Base-by-base conservation (phyloP, 495 filamentous ascomycete genomes). In the Penicillium dipodomyicola region DNA sequence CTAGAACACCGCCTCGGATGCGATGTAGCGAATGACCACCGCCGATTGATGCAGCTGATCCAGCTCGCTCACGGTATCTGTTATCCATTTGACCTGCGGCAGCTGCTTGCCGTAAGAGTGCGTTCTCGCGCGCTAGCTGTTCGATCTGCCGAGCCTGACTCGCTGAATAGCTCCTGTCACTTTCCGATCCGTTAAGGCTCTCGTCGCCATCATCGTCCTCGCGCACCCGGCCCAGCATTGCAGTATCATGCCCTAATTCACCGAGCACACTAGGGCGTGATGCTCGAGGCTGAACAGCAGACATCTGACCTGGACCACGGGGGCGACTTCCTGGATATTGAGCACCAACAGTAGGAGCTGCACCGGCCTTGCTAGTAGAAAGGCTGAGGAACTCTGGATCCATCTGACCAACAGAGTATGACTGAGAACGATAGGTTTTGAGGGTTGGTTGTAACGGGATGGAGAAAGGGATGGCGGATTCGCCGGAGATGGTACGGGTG, bases 361-460 rank as follows among this genome's bases (percentile, higher is more conserved):
- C 46, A n/a, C 54, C 67, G 45, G 77, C 60, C 58, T 80, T 73
- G 52, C 74, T 74, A 15, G 82, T 67, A 59, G 74, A 69, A 23
- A 77, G 56, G 32, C 58, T 73, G 55, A 72, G 55, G 35, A 68
- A 69, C 46, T 96, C 91, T 7, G 86, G 81, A 23, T 96, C 92
- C 58, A 90, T 71, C 68, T 98, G 94, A 23, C 94, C 94, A 27
- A 96, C 92, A 2, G 93, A 97, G 69, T 97, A 97, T 5, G 94
- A 98, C 73, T 96, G 90, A 14, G 94, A 98, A 30, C 94, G 88
- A 65, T 95, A 95, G 2, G 89, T 93, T 65, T 96, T 94, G 10
- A 88, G 89, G 1, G 91, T 94, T 4, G 92, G 92, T 58, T 96
- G 90, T 14, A 97, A 77, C 4, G 92, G 92, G 56, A 96, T 96